Evolutionary conservation across 1,139 yeast genomes (phyloP), one percentile per base, ranked within the genome.

Genomic region (Trichomonascaceae sp.): DNA sequence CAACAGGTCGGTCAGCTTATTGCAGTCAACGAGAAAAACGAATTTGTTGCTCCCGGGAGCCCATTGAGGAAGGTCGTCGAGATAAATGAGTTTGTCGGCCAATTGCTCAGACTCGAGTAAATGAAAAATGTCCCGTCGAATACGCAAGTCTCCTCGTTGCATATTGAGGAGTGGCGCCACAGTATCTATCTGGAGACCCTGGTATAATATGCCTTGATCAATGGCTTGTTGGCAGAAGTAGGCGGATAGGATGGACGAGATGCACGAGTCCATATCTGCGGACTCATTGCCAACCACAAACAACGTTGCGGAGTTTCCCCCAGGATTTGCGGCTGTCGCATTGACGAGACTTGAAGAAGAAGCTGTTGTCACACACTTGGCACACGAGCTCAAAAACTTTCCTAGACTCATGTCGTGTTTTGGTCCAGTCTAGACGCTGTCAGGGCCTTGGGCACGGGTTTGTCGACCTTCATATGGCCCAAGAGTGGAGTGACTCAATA

Each of bases 251-350:
- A 89, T 60, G 1, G 95, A 78, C 40, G 78, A 67, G 1, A 81
- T 69, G 27, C 85, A 79, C 1, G 96, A 85, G 54, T 87, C 98
- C 59, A 87, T 61, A 55, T 87, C 67, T 4, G 75, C 73, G 1
- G 93, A 73, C 50, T 84, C 93, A 51, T 87, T 87, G 1, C 97
- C 96, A 0, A 84, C 65, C 1, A 81, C 93, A 28, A 82, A 45
- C 15, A 49, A 37, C 2, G 43, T 43, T 14, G 6, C 11, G 9
- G 11, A 20, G 9, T 20, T 20, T 20, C n/a, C n/a, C n/a, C n/a
- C n/a, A n/a, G n/a, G n/a, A n/a, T n/a, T n/a, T n/a, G n/a, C n/a
- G n/a, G n/a, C n/a, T n/a, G n/a, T n/a, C n/a, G n/a, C n/a, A n/a
- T n/a, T n/a, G n/a, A n/a, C n/a, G n/a, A n/a, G n/a, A n/a, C n/a